Evolutionary conservation across 2,329 filamentous ascomycete species (phyloP).

Genomic region (Cladosporium sp.): DNA sequence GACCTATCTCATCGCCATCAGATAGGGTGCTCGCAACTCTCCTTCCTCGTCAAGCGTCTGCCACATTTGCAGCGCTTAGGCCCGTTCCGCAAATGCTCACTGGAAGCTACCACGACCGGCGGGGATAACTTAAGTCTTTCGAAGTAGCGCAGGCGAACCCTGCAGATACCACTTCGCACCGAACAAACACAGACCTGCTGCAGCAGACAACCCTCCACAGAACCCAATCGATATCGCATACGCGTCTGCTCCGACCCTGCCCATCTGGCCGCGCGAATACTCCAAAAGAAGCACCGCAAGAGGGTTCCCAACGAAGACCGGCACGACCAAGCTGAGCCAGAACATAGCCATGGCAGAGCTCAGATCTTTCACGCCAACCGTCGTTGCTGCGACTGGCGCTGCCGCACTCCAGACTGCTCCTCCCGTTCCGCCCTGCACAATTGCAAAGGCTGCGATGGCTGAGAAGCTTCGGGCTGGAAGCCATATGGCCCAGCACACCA

Average conservation of each 20-base stretch:
- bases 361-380: constrained; percentile 4
- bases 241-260: constrained; percentile 2
- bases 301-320: background rate
- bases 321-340: constrained; percentile 5
- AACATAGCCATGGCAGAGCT: constrained; percentile 7
- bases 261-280: background rate
- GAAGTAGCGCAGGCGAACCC: background rate
- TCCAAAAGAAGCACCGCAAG: constrained; percentile 2
- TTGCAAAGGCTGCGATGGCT: background rate
- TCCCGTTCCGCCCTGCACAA: constrained; percentile 3
- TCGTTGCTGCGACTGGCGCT: background rate
- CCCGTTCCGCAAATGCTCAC: too few relatives aligned
- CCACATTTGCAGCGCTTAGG: too few relatives aligned
- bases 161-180: constrained; percentile 3
- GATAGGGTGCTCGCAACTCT: too few relatives aligned
- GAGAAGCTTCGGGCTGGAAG: constrained; percentile 3
- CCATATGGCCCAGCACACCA: constrained; percentile 10
- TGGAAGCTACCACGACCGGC: too few relatives aligned
- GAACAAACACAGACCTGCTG: constrained; percentile 2
- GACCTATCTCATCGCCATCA: too few relatives aligned
- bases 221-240: constrained; percentile 7
- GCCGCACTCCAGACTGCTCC: constrained; percentile 6
- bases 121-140: too few relatives aligned
- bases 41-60: too few relatives aligned
- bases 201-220: constrained; percentile 2